These are phyloP conservation scores for Chlamydomonas asymmetrica DNA, from an alignment of 139 green algal genomes.

Conservation along the genomic window DNA sequence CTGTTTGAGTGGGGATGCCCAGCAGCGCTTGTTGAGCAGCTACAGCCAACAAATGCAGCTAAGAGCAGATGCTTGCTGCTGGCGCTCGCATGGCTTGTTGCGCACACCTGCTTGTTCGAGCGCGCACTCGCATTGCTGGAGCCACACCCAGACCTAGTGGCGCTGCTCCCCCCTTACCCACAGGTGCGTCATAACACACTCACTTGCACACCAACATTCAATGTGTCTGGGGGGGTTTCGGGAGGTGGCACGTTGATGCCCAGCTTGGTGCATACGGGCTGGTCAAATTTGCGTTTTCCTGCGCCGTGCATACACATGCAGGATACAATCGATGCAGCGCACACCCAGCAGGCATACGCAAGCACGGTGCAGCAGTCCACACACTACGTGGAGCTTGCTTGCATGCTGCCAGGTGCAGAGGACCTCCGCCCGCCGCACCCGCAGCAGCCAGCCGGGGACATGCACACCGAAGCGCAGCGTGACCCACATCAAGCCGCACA, in stretches of 20 bases:
- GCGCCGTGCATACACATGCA: too few relatives aligned
- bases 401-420: too few relatives aligned
- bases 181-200: not conserved
- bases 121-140: not conserved
- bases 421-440: too few relatives aligned
- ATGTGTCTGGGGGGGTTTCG: too few relatives aligned
- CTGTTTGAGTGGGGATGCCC: slow-evolving; percentile 1
- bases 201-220: not conserved
- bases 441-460: too few relatives aligned
- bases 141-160: not conserved
- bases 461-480: too few relatives aligned
- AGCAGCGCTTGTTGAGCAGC: not conserved
- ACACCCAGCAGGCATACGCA: not conserved
- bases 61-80: not conserved
- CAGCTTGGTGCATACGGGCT: too few relatives aligned
- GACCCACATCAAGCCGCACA: too few relatives aligned
- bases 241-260: too few relatives aligned
- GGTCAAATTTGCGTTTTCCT: too few relatives aligned
- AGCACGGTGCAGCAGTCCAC: not conserved
- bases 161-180: not conserved
- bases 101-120: slow-evolving; percentile 3
- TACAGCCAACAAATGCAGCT: not conserved
- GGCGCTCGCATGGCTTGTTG: slow-evolving; percentile 8
- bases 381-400: too few relatives aligned
- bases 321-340: not conserved